A percentile compares a stretch with the other conserved stretches of the same genome.
phyloP scores from a whole-genome alignment of 257 asterid genomes.

The Catharanthus roseus region DNA sequence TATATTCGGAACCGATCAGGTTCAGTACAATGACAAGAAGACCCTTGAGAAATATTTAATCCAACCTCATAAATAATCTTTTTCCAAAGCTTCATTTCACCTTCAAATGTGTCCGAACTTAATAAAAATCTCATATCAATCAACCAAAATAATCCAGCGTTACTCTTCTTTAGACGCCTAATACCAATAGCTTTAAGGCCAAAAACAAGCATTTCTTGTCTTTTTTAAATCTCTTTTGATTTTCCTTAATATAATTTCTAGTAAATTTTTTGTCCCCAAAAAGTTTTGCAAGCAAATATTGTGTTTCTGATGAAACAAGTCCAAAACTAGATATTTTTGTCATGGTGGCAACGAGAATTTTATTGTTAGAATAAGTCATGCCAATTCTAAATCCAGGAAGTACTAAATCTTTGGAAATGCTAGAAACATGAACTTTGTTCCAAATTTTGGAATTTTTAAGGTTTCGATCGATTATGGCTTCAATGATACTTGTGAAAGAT shows the following conservation, averaged over 20 bases:
- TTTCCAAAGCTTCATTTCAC: conserved; percentile 33
- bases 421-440: conserved; percentile 33
- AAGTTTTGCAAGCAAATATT: conserved; percentile 24
- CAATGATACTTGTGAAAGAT: conserved; percentile 24
- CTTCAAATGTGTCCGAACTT: conserved; percentile 21
- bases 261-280: conserved; percentile 28
- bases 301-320: conserved; percentile 37
- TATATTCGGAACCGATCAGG: conserved; percentile 41
- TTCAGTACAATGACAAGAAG: conserved; percentile 35
- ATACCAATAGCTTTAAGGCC: conserved; percentile 22
- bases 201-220: conserved; percentile 22
- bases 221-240: conserved; percentile 21
- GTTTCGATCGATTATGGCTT: conserved; percentile 17
- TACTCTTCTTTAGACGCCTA: conserved; percentile 24
- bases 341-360: conserved; percentile 26
- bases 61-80: conserved; percentile 21
- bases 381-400: conserved; percentile 42
- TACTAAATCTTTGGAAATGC: conserved; percentile 37
- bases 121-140: conserved; percentile 26
- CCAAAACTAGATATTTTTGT: conserved; percentile 43
- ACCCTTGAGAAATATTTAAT: conserved; percentile 33
- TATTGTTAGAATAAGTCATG: conserved; percentile 34
- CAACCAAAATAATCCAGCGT: conserved; percentile 38
- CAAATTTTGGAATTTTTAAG: conserved; percentile 21
- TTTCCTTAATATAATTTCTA: conserved; percentile 16